Conservation (phyloP, 1,139 yeast species). For the Arxiozyma slooffiae region DNA sequence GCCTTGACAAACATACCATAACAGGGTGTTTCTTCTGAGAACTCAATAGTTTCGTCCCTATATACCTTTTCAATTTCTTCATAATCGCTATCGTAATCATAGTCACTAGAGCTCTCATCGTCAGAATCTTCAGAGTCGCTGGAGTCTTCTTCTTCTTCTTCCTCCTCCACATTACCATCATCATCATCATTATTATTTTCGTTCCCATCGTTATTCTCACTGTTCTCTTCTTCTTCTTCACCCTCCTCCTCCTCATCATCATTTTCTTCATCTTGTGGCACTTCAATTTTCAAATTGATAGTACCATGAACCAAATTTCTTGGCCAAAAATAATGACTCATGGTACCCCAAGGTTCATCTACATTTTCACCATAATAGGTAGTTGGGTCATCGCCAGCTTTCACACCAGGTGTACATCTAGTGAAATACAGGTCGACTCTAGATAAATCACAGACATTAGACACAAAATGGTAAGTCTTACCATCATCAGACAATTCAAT, state of each 20-base stretch:
- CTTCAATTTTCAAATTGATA: slow-evolving; percentile 34
- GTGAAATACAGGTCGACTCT: slow-evolving; percentile 58
- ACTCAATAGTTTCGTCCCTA: slow-evolving; percentile 18
- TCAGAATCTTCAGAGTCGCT: neutral
- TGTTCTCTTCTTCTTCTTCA: slow-evolving; percentile 1
- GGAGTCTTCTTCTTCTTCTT: slow-evolving; percentile 8
- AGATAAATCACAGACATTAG: slow-evolving; percentile 61
- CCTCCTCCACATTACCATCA: slow-evolving; percentile 6
- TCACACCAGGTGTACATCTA: slow-evolving; percentile 68
- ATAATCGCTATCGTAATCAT: slow-evolving; percentile 3
- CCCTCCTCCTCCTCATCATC: slow-evolving; percentile 13
- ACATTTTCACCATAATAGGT: slow-evolving; percentile 78
- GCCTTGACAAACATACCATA: slow-evolving; percentile 90
- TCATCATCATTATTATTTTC: slow-evolving; percentile 12
- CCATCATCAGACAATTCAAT: slow-evolving; percentile 53
- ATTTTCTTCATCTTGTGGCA: slow-evolving; percentile 25
- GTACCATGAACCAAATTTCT: slow-evolving; percentile 64
- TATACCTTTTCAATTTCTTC: slow-evolving; percentile 12
- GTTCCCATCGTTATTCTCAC: slow-evolving; percentile 16
- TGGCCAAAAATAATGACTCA: slow-evolving; percentile 97
- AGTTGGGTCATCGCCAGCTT: slow-evolving; percentile 80
- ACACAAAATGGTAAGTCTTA: slow-evolving; percentile 48
- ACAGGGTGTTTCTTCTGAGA: slow-evolving; percentile 35
- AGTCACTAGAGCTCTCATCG: neutral
- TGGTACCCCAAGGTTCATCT: slow-evolving; percentile 87